phyloP scores from a whole-genome alignment of 1,139 yeast genomes.

The Eremothecium cymbalariae region DNA sequence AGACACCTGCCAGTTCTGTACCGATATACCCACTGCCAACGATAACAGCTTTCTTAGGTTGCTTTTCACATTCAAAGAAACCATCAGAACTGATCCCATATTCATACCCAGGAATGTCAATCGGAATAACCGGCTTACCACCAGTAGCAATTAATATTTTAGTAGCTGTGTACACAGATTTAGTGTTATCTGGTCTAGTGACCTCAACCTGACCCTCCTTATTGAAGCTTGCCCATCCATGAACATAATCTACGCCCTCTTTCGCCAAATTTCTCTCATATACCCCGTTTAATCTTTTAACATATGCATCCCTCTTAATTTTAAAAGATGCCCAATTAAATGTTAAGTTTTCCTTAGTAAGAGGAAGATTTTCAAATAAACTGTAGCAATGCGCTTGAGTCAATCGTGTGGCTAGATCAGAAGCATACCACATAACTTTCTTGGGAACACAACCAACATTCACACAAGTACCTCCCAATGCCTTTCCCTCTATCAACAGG shows the following conservation, averaged over 20 bases:
- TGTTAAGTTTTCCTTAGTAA: slow-evolving; percentile 38
- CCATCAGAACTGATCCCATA: slow-evolving; percentile 87
- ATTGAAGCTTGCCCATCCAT: slow-evolving; percentile 79
- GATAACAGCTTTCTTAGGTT: slow-evolving; percentile 86
- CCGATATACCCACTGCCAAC: slow-evolving; percentile 99
- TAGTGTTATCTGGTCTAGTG: slow-evolving; percentile 46
- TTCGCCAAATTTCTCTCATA: slow-evolving; percentile 78
- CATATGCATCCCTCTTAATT: slow-evolving; percentile 84
- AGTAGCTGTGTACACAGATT: slow-evolving; percentile 65
- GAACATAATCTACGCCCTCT: slow-evolving; percentile 81
- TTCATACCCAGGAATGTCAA: slow-evolving; percentile 65
- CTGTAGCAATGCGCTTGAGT: slow-evolving; percentile 77
- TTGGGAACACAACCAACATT: slow-evolving; percentile 99
- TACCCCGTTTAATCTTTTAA: slow-evolving; percentile 80
- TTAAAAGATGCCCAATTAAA: slow-evolving; percentile 81
- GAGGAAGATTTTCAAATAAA: slow-evolving; percentile 48
- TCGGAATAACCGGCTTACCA: slow-evolving; percentile 70
- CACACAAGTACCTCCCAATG: slow-evolving; percentile 96
- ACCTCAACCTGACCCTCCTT: slow-evolving; percentile 76
- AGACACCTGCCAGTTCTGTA: slow-evolving; percentile 89
- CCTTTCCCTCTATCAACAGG: slow-evolving; percentile 67
- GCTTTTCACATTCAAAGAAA: slow-evolving; percentile 68
- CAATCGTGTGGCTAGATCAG: slow-evolving; percentile 72
- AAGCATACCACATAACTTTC: slow-evolving; percentile 97
- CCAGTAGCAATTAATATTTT: slow-evolving; percentile 88